These are phyloP conservation scores for Aspergillus felis DNA, from an alignment of 2,329 filamentous ascomycete genomes.

Conservation along the genomic window DNA sequence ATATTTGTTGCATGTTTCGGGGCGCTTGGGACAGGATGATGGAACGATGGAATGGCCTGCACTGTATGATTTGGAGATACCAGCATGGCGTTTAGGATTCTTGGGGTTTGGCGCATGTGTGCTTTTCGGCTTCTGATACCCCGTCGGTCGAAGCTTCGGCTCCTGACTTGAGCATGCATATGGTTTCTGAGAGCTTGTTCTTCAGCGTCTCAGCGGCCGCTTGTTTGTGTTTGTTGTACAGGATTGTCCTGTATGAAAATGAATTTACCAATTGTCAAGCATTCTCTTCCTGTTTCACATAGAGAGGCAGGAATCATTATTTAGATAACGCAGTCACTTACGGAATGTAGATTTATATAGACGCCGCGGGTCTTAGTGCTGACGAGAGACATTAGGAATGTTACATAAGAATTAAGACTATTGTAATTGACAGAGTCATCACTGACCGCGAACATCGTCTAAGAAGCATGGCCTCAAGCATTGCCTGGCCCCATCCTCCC, in stretches of 20 bases:
- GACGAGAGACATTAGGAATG: neutral
- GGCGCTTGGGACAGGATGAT: neutral
- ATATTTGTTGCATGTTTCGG: neutral
- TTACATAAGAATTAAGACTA: neutral
- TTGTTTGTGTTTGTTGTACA: neutral
- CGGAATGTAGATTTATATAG: neutral
- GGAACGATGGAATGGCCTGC: neutral
- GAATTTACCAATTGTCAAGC: neutral
- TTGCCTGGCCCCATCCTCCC: neutral
- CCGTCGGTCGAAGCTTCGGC: constrained; percentile 19
- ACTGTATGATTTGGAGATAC: neutral
- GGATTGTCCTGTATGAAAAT: neutral
- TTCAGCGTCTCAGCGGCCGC: neutral
- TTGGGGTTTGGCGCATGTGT: constrained; percentile 5
- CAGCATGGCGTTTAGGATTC: constrained; percentile 1
- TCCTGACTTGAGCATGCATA: constrained; percentile 13
- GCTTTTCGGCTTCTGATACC: constrained; percentile 17
- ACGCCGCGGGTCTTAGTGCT: neutral
- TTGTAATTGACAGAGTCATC: neutral
- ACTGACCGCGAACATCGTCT: constrained; percentile 7
- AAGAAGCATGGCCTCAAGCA: constrained; percentile 8
- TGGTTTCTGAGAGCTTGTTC: neutral
- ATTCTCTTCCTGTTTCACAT: neutral
- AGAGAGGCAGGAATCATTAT: neutral
- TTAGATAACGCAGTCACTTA: neutral